phyloP scores from a whole-genome alignment of 805 yeast species.

The Metschnikowia lachancei region DNA sequence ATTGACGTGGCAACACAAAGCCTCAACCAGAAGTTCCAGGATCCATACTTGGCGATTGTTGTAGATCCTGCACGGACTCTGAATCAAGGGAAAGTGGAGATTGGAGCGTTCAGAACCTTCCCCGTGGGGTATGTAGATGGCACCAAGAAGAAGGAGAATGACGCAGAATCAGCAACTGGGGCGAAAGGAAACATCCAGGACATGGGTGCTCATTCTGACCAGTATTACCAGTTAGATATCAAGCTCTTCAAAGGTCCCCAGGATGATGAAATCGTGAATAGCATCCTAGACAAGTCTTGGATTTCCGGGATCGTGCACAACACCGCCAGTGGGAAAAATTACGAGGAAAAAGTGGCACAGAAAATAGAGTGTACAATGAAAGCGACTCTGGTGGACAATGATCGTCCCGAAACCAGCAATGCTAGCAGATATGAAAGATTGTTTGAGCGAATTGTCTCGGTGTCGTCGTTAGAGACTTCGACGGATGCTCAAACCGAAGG shows the following conservation, averaged over 20 bases:
- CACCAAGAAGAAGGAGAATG: conserved; percentile 4
- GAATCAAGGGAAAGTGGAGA: conserved; percentile 64
- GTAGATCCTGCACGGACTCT: conserved; percentile 76
- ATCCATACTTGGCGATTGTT: conserved; percentile 86
- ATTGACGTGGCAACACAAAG: conserved; percentile 89
- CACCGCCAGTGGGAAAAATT: conserved; percentile 1
- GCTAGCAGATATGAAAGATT: conserved; percentile 3
- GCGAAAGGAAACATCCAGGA: conserved; percentile 44
- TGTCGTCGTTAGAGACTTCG: neutral
- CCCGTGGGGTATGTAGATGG: conserved; percentile 33
- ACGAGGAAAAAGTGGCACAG: conserved; percentile 6
- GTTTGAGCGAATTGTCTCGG: conserved; percentile 4
- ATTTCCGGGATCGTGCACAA: conserved; percentile 16
- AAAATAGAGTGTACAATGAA: conserved; percentile 4
- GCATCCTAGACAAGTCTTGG: conserved; percentile 26
- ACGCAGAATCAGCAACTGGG: neutral
- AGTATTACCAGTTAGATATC: conserved; percentile 65
- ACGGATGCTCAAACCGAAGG: neutral
- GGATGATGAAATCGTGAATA: conserved; percentile 44
- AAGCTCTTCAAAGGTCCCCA: conserved; percentile 52
- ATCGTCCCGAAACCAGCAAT: neutral
- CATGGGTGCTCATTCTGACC: conserved; percentile 67
- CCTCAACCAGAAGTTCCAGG: conserved; percentile 83
- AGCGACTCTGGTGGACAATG: neutral
- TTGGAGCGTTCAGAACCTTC: conserved; percentile 85